Base-by-base conservation (phyloP, 805 yeast genomes). In the Kurtzmaniella fragi region DNA sequence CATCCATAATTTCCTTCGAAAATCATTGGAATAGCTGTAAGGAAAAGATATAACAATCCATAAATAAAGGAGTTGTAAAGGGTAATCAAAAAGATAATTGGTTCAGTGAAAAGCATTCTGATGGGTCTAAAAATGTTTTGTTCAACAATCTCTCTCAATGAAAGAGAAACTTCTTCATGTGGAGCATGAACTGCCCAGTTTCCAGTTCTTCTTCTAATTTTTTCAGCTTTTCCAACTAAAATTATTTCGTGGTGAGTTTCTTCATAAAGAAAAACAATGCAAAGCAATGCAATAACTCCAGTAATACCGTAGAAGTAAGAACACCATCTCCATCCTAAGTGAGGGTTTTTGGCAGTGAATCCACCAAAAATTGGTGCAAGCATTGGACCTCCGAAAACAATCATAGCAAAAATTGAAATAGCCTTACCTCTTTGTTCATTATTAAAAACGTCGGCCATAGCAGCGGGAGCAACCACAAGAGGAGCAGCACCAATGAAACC, bases 401-500 rank as follows among this genome's bases (percentile, higher is more conserved):
- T 78, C 65, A 84, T 71, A 1, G 87, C 70, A 51, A 88, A 89
- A 13, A 82, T 46, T 8, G 82, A 68, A 49, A 87, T 70, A 14
- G 95, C 95, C 37, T 71, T 74, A 49, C 96, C 96, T 62, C 96
- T 77, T 17, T 70, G 55, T 28, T 57, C 57, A 42, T 79, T 78
- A 47, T 75, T 76, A 55, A 79, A 87, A 71, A 87, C 71, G 59
- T 89, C 96, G 6, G 95, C 84, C 67, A 87, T 82, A 0, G 83
- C 75, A 35, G 95, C 96, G 20, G 95, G 95, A 8, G 93, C 40
- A 31, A 84, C 84, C 20, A 84, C 89, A 53, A 86, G 57, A 0
- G 91, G 87, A 28, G 90, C 87, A 17, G 91, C 86, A 48, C 93
- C 95, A 40, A 81, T 61, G 50, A 79, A 70, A 39, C 95, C 93